phyloP scores from a whole-genome alignment of 106 monocot genomes.

The Acanthochlamys bracteata region DNA sequence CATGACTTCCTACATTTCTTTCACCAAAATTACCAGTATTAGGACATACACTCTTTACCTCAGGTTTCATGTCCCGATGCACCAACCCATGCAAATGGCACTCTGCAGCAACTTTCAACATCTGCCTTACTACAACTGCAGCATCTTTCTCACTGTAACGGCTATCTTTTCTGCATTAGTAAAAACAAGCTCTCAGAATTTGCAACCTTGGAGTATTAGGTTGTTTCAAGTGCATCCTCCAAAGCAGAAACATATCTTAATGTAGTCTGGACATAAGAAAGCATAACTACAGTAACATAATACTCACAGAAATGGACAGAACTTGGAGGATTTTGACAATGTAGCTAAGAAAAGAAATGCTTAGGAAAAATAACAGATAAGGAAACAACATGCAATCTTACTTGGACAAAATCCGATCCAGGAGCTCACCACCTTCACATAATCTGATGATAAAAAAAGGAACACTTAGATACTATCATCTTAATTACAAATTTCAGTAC shows the following conservation, averaged over 20 bases:
- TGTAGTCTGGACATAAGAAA: too few relatives aligned
- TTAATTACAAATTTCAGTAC: too few relatives aligned
- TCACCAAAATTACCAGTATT: background rate
- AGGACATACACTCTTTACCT: constrained; percentile 29
- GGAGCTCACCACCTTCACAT: constrained; percentile 92
- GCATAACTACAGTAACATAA: too few relatives aligned
- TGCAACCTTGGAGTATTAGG: too few relatives aligned
- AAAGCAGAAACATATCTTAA: too few relatives aligned
- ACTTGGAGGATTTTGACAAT: too few relatives aligned
- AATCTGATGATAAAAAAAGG: constrained; percentile 40
- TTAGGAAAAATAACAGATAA: background rate
- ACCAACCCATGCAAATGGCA: constrained; percentile 95
- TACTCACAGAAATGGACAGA: too few relatives aligned
- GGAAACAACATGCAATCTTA: constrained; percentile 39
- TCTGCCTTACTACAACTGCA: constrained; percentile 78
- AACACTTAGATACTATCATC: background rate
- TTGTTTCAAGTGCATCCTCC: too few relatives aligned
- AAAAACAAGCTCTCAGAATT: too few relatives aligned
- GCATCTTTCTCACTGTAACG: constrained; percentile 96
- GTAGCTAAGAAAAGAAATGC: background rate
- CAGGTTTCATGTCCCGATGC: constrained; percentile 95
- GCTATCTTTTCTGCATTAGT: constrained; percentile 81
- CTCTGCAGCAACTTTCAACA: constrained; percentile 93
- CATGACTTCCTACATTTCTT: too few relatives aligned
- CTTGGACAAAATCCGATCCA: constrained; percentile 87